phyloP scores from a whole-genome alignment of 129 eudicot genomes.

The Flaveria trinervia region DNA sequence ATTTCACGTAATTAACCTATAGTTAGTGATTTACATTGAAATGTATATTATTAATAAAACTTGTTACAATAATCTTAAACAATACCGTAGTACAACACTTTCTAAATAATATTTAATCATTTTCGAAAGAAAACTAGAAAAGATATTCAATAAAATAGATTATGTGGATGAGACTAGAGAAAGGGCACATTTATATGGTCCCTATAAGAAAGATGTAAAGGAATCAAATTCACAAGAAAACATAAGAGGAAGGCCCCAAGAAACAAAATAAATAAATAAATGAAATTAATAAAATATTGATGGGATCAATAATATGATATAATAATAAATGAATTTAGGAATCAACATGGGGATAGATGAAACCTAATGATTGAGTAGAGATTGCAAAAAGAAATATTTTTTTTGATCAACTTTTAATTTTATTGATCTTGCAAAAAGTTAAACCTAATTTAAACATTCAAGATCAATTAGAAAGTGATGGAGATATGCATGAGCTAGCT shows the following conservation, averaged over 20 bases:
- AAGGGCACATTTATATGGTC: conserved; percentile 47
- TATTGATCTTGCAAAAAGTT: background rate
- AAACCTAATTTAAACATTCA: conserved; percentile 10
- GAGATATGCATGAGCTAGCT: conserved; percentile 17
- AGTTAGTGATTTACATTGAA: background rate
- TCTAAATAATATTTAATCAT: background rate
- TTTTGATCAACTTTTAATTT: background rate
- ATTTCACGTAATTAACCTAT: conserved; percentile 1
- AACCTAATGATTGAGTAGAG: conserved; percentile 42
- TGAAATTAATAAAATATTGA: conserved; percentile 17
- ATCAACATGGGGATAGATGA: conserved; percentile 45
- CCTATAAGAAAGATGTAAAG: conserved; percentile 41
- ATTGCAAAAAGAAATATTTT: conserved; percentile 7
- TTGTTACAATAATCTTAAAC: conserved; percentile 2
- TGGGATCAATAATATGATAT: conserved; percentile 32
- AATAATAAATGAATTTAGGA: conserved; percentile 39
- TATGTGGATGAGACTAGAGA: conserved; percentile 38
- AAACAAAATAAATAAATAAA: conserved; percentile 20
- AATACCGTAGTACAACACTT: conserved; percentile 6
- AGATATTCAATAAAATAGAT: conserved; percentile 16
- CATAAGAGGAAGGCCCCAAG: conserved; percentile 42
- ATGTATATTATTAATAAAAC: background rate
- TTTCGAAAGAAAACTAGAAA: conserved; percentile 17
- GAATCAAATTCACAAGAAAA: conserved; percentile 66
- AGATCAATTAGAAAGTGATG: background rate